Evolutionary conservation across 208 protist species (phyloP), one percentile per base, ranked within the genome.

Genomic region (Crithidia expoeki): DNA sequence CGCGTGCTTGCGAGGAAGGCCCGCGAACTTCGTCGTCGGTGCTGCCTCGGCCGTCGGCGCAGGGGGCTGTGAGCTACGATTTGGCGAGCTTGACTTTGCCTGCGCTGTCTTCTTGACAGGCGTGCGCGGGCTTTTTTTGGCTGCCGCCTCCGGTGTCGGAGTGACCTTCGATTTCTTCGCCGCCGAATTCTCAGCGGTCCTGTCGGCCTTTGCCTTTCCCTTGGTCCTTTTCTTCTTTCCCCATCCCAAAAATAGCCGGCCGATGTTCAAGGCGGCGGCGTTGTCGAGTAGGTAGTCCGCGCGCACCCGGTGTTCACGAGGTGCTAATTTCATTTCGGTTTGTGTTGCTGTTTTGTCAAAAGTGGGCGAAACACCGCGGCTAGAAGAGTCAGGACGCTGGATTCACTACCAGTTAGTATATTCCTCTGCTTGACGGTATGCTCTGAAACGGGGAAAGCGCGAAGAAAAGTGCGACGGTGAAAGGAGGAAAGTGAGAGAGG

Each of bases 261-360:
- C 80, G 11, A 85, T 50, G 19, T 71, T 12, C 23, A 85, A 55
- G 10, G 61, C 61, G 49, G 65, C 71, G 12, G 77, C 77, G 63
- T 83, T 72, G 49, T 85, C 76, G 1, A 85, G 12, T 11, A 85
- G 49, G 64, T 70, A 85, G 46, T 85, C 72, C n/a, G 66, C 9
- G 21, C 59, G 58, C 23, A 16, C 17, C 21, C 68, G 53, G 25
- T 67, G 68, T 67, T 79, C 61, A 19, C 80, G 68, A 10, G 73
- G 74, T 28, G 68, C 59, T 38, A 85, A 56, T 44, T 85, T 85
- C 80, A 85, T 85, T 27, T 52, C 47, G 19, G 47, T 52, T 5
- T 52, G 12, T 5, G 47, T 23, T 4, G 16, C 2, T 38, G 51
- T 14, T 32, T 3, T 32, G 49, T 4, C 21, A 32, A 28, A 53